Percentiles rank a stretch among this genome's conserved stretches.
Conservation (phyloP, 169 alveolate genomes). For the Cryptosporidium felis region DNA sequence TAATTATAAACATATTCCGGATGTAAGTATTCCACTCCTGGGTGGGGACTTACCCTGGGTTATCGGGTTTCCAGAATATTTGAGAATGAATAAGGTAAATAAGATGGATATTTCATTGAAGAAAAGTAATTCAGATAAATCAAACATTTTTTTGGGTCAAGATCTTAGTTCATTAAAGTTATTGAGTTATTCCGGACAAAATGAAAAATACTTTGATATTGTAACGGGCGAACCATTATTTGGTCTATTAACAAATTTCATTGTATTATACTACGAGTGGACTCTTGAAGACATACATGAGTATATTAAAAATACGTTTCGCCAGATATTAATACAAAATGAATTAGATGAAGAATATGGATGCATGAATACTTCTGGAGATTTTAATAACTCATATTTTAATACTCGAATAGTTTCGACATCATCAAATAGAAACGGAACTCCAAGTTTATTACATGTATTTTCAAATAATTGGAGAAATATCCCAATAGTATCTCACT, state of each 20-base stretch:
- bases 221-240: slow-evolving; percentile 39
- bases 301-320: slow-evolving; percentile 19
- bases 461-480: slow-evolving; percentile 39
- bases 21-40: neutral
- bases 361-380: neutral
- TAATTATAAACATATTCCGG: slow-evolving; percentile 2
- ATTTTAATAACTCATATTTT: neutral
- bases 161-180: neutral
- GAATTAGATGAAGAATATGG: neutral
- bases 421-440: neutral
- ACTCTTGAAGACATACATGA: slow-evolving; percentile 15
- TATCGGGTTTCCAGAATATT: slow-evolving; percentile 20
- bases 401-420: neutral
- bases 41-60: slow-evolving; percentile 53
- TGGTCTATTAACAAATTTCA: slow-evolving; percentile 16
- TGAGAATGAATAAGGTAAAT: neutral
- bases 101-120: neutral
- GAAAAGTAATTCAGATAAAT: neutral
- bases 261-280: slow-evolving; percentile 11
- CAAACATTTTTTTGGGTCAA: slow-evolving; percentile 38
- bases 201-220: neutral
- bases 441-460: slow-evolving; percentile 23
- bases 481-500: slow-evolving; percentile 18
- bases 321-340: neutral
- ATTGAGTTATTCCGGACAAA: neutral